Conservation (phyloP, 305 asterid genomes). For the Fraxinus latifolia region DNA sequence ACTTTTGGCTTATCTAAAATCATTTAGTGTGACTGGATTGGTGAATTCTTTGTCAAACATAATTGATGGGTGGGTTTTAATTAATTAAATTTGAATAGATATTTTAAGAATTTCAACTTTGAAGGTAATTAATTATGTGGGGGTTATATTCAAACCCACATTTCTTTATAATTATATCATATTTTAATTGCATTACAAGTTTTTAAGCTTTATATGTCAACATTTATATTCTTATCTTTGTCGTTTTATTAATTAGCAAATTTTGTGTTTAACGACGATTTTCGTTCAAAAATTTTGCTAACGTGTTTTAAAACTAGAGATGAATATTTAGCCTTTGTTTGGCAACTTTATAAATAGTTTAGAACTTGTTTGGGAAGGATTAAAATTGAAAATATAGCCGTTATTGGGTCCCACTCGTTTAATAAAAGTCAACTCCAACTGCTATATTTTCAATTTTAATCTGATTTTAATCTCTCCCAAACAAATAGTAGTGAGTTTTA, state of each 20-base stretch:
- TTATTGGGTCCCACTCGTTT: no score
- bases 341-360: background rate
- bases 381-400: no score
- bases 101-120: background rate
- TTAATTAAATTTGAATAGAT: background rate
- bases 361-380: no score
- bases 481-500: no score
- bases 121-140: background rate
- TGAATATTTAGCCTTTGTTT: no score
- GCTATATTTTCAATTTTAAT: no score
- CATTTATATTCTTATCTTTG: background rate
- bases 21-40: background rate
- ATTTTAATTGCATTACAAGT: background rate
- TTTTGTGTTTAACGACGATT: background rate
- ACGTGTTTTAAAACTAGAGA: background rate
- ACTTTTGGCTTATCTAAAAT: background rate
- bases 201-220: background rate
- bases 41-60: conserved; percentile 5
- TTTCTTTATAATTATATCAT: background rate
- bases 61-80: background rate
- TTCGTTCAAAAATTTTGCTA: background rate
- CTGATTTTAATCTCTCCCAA: no score
- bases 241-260: background rate
- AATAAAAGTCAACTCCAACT: no score
- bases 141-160: background rate